Base-by-base conservation (phyloP, 805 yeast species). In the Candida silvicultrix region DNA sequence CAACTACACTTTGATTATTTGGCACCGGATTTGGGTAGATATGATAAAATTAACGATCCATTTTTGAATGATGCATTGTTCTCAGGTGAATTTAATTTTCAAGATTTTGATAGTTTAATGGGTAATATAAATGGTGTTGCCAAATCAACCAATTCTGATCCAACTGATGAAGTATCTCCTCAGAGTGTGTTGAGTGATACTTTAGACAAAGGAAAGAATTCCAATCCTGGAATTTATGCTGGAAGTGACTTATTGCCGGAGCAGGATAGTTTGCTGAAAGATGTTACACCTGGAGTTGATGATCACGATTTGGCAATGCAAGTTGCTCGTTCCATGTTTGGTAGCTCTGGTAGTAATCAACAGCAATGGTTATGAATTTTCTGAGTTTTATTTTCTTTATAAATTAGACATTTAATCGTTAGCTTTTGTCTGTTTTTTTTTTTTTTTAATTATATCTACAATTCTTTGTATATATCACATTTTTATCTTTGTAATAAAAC, bases 1-100 rank as follows among this genome's bases (percentile, higher is more conserved):
- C 63, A 60, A 37, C 51, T 60, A 7, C 56, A 48, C 23, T 58
- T 58, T 42, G 66, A 64, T 38, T 63, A 60, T 41, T 48, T 63
- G 22, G 49, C 54, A 9, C 62, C 66, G 19, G 48, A 58, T 25
- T 42, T 56, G 16, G 41, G 42, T 15, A 55, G 43, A 41, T 55
- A 49, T 31, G 50, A 53, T n/a, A 34, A 41, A 15, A 32, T 54
- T 35, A 48, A 47, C 9, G 65, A 60, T 46, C 65, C 63, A 15
- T 60, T 49, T 38, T 49, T 54, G 35, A 50, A 45, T 31, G 47
- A 43, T 29, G 32, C 41, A 2, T 28, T 11, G n/a, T 28, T 31
- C 5, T 35, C 42, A 16, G n/a, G n/a, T 15, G 31, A 19, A 14
- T 1, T 35, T 15, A 40, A 38, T 16, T 28, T 20, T 16, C 42